Conservation (phyloP, 805 yeast genomes). For the Kregervanrija fluxuum region DNA sequence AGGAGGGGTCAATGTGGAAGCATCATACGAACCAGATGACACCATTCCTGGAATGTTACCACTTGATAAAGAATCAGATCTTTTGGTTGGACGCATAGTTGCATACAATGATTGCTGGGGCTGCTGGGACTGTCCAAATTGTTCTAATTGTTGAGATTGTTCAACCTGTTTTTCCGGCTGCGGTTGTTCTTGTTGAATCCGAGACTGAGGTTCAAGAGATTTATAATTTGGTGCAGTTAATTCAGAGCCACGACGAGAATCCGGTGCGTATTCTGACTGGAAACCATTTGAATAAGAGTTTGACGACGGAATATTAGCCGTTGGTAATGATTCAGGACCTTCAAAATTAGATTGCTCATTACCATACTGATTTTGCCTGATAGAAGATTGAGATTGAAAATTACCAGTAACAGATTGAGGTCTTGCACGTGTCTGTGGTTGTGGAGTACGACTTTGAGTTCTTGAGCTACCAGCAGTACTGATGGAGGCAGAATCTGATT, state of each 20-base stretch:
- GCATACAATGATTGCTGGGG: constrained; percentile 8
- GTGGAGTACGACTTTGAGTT: background rate
- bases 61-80: constrained; percentile 21
- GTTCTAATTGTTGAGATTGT: too few species aligned
- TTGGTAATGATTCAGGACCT: background rate
- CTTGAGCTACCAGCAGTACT: constrained; percentile 12
- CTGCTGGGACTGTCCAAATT: background rate
- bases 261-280: background rate
- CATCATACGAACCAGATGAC: background rate
- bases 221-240: too few species aligned
- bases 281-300: background rate
- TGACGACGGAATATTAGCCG: constrained; percentile 1
- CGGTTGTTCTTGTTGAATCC: background rate
- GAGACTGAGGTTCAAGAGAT: too few species aligned
- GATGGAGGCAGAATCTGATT: constrained; percentile 27
- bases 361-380: background rate
- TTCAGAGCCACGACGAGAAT: too few species aligned
- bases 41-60: constrained; percentile 1
- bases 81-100: constrained; percentile 26
- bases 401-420: constrained; percentile 7
- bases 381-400: background rate
- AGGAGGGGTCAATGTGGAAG: constrained; percentile 1
- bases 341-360: background rate
- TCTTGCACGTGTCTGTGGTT: constrained; percentile 6
- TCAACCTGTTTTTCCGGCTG: background rate